phyloP scores from a whole-genome alignment of 2,329 filamentous ascomycete genomes.

The Capronia epimyces region DNA sequence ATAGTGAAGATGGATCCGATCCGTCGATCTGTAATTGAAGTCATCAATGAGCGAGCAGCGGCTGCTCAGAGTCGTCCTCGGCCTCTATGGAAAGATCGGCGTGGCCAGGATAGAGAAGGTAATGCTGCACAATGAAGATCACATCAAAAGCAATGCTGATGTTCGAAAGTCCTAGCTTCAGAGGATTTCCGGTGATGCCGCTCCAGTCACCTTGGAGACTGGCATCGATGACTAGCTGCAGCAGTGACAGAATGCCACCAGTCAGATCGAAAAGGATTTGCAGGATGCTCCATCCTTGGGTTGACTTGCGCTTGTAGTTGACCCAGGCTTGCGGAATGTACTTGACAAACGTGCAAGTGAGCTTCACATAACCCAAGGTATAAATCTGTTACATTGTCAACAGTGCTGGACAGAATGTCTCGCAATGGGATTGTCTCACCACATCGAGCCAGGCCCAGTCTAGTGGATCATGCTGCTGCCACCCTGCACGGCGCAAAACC shows the following conservation, averaged over 20 bases:
- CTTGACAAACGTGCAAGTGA: slow-evolving; percentile 83
- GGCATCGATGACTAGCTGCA: slow-evolving; percentile 79
- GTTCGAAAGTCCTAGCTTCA: slow-evolving; percentile 82
- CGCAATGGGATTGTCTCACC: slow-evolving; percentile 44
- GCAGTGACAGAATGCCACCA: slow-evolving; percentile 74
- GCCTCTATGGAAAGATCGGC: slow-evolving; percentile 17
- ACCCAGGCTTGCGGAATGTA: slow-evolving; percentile 80
- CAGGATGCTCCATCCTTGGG: slow-evolving; percentile 77
- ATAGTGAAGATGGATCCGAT: too few species aligned
- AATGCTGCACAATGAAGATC: slow-evolving; percentile 85
- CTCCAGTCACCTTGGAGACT: slow-evolving; percentile 81
- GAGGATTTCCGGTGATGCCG: slow-evolving; percentile 82
- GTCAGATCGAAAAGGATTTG: slow-evolving; percentile 78
- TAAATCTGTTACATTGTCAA: slow-evolving; percentile 46
- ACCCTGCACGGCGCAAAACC: slow-evolving; percentile 40
- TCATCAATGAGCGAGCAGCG: slow-evolving; percentile 8
- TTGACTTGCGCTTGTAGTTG: slow-evolving; percentile 81
- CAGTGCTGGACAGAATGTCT: slow-evolving; percentile 32
- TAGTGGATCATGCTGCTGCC: slow-evolving; percentile 43
- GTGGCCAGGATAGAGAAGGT: slow-evolving; percentile 60
- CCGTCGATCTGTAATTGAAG: neutral
- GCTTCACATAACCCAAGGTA: slow-evolving; percentile 78
- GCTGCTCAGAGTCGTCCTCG: slow-evolving; percentile 13
- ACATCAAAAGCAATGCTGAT: slow-evolving; percentile 80
- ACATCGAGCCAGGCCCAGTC: slow-evolving; percentile 62